Evolutionary conservation across 1,284 basidiomycete species (phyloP).

Genomic region (Leccinum olivaceoglutinosum): DNA sequence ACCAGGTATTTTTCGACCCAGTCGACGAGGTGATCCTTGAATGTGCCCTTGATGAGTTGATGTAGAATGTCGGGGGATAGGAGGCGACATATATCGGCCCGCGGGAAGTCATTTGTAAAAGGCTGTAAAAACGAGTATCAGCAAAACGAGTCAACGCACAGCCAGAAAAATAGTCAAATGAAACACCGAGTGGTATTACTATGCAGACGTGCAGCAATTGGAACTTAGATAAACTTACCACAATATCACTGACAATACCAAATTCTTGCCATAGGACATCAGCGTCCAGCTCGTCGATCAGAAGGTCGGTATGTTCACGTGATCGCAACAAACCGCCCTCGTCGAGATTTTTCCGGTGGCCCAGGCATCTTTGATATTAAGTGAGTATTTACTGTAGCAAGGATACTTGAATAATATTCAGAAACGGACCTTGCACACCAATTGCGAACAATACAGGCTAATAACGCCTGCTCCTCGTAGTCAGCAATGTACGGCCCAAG

Average conservation of each 20-base stretch:
- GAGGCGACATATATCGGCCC: neutral
- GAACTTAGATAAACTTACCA: neutral
- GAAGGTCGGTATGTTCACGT: neutral
- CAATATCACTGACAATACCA: neutral
- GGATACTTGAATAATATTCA: neutral
- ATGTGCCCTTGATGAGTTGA: neutral
- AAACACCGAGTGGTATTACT: no score
- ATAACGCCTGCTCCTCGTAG: neutral
- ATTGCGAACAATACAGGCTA: neutral
- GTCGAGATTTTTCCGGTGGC: neutral
- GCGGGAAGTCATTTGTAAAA: neutral
- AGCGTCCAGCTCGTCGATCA: neutral
- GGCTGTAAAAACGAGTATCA: neutral
- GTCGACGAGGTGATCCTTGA: neutral
- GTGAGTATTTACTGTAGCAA: neutral
- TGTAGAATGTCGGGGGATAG: neutral
- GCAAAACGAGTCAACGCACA: no score
- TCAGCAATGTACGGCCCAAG: neutral
- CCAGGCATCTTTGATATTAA: neutral
- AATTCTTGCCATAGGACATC: neutral
- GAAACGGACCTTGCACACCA: neutral
- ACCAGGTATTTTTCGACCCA: neutral
- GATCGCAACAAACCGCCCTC: neutral
- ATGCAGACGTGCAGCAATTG: no score
- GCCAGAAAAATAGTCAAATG: no score